A percentile compares a stretch with the other conserved stretches of the same genome.
These are phyloP conservation scores for Pulveroboletus ravenelii DNA, from an alignment of 768 basidiomycete genomes.

Conservation along the genomic window DNA sequence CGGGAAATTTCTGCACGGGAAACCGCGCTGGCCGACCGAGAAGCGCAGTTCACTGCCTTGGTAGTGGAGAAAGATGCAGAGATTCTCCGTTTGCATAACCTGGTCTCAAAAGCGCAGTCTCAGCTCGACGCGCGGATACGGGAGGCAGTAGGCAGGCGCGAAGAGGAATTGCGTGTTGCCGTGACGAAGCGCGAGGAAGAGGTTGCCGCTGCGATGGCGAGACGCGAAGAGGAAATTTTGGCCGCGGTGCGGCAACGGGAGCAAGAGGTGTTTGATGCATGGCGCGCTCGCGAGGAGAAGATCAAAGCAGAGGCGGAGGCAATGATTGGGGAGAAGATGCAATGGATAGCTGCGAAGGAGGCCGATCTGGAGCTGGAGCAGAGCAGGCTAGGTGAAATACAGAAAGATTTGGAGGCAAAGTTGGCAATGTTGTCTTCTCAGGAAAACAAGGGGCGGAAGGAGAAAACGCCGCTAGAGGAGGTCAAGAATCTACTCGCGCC, in stretches of 20 bases:
- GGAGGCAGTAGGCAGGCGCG: constrained; percentile 56
- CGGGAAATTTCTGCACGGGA: constrained; percentile 61
- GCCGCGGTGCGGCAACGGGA: constrained; percentile 61
- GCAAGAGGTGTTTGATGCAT: constrained; percentile 57
- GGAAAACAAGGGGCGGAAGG: constrained; percentile 38
- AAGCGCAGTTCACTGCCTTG: constrained; percentile 44
- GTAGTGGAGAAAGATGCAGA: constrained; percentile 59
- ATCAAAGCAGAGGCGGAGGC: constrained; percentile 46
- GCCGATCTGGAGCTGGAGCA: constrained; percentile 52
- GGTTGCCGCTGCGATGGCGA: constrained; percentile 57
- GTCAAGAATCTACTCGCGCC: constrained; percentile 66
- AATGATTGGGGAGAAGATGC: constrained; percentile 36
- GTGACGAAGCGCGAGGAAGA: constrained; percentile 68
- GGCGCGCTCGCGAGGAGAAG: constrained; percentile 48
- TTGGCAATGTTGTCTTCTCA: constrained; percentile 42
- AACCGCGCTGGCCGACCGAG: constrained; percentile 48
- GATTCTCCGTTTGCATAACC: constrained; percentile 43
- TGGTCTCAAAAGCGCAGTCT: constrained; percentile 37
- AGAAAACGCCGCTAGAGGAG: constrained; percentile 65
- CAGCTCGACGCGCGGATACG: constrained; percentile 47
- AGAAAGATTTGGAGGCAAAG: constrained; percentile 48
- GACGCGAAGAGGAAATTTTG: constrained; percentile 69
- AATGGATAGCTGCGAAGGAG: constrained; percentile 48
- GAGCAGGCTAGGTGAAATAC: constrained; percentile 41
- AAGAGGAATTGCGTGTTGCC: constrained; percentile 63